Conservation (phyloP, 441 rosid genomes). For the Croton laevigatus region DNA sequence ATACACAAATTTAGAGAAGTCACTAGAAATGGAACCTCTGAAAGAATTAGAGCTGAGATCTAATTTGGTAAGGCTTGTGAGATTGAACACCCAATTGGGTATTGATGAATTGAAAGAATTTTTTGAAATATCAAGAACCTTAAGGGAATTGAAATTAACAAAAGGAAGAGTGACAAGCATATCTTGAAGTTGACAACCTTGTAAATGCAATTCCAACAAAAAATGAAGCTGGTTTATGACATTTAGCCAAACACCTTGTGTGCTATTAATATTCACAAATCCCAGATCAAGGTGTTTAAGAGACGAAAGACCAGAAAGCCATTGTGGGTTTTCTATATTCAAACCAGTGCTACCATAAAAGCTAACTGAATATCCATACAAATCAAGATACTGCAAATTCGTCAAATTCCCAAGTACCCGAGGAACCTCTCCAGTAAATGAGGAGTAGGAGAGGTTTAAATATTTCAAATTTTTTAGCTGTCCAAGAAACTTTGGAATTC, state of each 20-base stretch:
- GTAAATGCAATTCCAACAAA: slow-evolving; percentile 14
- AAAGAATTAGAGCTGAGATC: slow-evolving; percentile 16
- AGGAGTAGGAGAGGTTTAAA: slow-evolving; percentile 12
- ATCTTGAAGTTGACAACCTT: slow-evolving; percentile 8
- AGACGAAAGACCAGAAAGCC: slow-evolving; percentile 10
- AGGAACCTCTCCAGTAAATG: slow-evolving; percentile 10
- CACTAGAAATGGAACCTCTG: background rate
- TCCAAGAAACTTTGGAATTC: slow-evolving; percentile 8
- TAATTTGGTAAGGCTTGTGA: slow-evolving; percentile 17
- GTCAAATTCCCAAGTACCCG: slow-evolving; percentile 2
- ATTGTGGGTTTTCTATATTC: background rate
- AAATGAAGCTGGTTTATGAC: slow-evolving; percentile 4
- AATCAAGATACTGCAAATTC: slow-evolving; percentile 7
- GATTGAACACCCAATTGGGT: slow-evolving; percentile 15
- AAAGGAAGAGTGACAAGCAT: slow-evolving; percentile 6
- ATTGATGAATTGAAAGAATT: slow-evolving; percentile 17
- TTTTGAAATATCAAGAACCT: slow-evolving; percentile 18
- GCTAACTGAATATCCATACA: slow-evolving; percentile 9
- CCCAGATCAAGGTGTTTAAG: slow-evolving; percentile 13
- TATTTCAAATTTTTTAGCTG: slow-evolving; percentile 6
- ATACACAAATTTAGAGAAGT: slow-evolving; percentile 2
- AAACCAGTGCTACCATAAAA: background rate
- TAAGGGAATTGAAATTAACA: slow-evolving; percentile 16
- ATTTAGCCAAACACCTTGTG: slow-evolving; percentile 15
- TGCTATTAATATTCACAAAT: slow-evolving; percentile 7